Percentiles rank a stretch among this genome's conserved stretches.
phyloP scores from a whole-genome alignment of 208 protist species.

The Acanthamoeba healyi region DNA sequence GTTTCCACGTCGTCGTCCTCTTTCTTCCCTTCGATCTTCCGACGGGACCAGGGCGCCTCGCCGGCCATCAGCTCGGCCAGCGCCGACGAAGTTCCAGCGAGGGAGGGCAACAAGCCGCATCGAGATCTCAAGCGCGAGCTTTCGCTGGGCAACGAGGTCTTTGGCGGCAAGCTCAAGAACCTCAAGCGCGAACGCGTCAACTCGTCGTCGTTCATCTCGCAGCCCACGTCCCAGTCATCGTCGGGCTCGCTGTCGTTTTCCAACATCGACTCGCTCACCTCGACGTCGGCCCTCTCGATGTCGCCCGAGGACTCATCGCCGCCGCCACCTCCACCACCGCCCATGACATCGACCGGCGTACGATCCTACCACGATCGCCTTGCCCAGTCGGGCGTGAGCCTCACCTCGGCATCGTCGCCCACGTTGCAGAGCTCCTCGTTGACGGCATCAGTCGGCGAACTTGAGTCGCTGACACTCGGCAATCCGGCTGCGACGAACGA shows the following conservation, averaged over 20 bases:
- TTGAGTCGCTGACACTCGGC: neutral
- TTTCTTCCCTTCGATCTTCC: conserved; percentile 46
- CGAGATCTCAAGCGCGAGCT: conserved; percentile 13
- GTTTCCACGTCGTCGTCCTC: conserved; percentile 11
- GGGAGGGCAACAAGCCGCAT: too few species aligned
- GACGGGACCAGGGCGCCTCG: neutral
- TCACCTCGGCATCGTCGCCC: neutral
- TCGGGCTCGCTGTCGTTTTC: conserved; percentile 1
- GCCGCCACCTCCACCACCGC: neutral
- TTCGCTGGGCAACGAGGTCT: neutral
- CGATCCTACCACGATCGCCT: neutral
- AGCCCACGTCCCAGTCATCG: neutral
- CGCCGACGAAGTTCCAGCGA: neutral
- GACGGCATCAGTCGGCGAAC: conserved; percentile 2
- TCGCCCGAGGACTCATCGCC: neutral
- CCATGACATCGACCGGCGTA: neutral
- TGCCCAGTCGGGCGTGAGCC: neutral
- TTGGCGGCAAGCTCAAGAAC: conserved; percentile 23
- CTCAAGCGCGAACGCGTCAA: conserved; percentile 42
- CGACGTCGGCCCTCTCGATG: neutral
- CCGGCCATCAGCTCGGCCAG: neutral
- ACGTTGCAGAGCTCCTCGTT: neutral
- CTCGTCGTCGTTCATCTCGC: neutral
- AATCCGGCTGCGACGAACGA: too few species aligned
- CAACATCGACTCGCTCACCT: neutral